Evolutionary conservation across 768 basidiomycete genomes (phyloP), one percentile per base, ranked within the genome.

Genomic region (Udeniomyces megalosporus): DNA sequence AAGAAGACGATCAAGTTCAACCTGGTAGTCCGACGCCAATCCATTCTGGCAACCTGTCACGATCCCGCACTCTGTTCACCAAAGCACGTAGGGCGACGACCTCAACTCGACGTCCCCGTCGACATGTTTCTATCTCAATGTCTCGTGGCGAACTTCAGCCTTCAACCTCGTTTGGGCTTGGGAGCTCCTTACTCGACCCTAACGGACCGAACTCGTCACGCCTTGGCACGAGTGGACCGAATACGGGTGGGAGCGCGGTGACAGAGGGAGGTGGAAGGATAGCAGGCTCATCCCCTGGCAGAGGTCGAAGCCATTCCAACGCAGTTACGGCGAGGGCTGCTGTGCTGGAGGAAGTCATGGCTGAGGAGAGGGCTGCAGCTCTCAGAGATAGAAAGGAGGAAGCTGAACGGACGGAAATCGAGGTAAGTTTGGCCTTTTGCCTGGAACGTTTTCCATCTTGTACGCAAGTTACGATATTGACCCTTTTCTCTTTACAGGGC

Each of bases 341-440:
- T 29, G 29, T 35, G n/a, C 12, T 61, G 32, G 51, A 55, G 45
- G 60, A 61, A 53, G 31, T 61, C 22, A 26, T 61, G 28, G 42
- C 52, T 0, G 60, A 61, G 60, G 60, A 61, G 34, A 31, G 45
- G 42, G 52, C 31, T 38, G 45, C 32, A 8, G 17, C 28, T 26
- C 32, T 7, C 12, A 34, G 32, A 45, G 60, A 54, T 42, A 29
- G 60, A 17, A 44, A 54, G 60, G 60, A 54, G 53, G 60, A 61
- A 26, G 20, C 4, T 29, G 60, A 55, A 22, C 6, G 42, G 20
- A 57, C 55, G 44, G 55, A 57, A 44, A 57, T 42, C 17, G 55
- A 57, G 26, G 55, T 42, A 17, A 42, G 38, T 42, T 42, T 8
- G 38, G 38, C 17, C 38, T 8, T 42, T 42, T 42, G 10, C 10